phyloP scores from a whole-genome alignment of 192 early-diverging fungal species.

The Glomus cerebriforme region DNA sequence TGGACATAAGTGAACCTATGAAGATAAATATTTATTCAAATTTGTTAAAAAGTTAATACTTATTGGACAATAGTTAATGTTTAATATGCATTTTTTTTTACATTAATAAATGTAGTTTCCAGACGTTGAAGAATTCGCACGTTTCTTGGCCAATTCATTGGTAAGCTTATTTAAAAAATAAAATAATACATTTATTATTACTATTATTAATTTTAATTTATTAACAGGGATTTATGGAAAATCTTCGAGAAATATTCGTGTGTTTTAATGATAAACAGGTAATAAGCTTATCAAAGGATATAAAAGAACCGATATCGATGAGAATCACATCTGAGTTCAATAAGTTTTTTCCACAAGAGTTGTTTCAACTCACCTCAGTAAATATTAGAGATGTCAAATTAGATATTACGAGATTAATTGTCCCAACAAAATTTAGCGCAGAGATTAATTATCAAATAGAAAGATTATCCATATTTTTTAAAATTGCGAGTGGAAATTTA shows the following conservation, averaged over 20 bases:
- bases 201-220: no score
- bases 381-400: constrained; percentile 59
- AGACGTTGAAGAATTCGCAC: no score
- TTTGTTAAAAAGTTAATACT: no score
- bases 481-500: no score
- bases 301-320: constrained; percentile 64
- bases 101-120: no score
- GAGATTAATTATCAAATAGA: constrained; percentile 19
- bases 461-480: constrained; percentile 65
- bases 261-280: constrained; percentile 62
- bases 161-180: neutral
- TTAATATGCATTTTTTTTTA: no score
- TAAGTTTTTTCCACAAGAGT: constrained; percentile 62
- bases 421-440: constrained; percentile 13
- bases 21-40: no score
- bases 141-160: no score
- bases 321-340: constrained; percentile 48
- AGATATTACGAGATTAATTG: constrained; percentile 47
- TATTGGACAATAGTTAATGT: no score
- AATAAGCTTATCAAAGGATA: constrained; percentile 66
- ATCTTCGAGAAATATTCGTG: constrained; percentile 66
- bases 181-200: constrained; percentile 42
- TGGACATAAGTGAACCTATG: constrained; percentile 77
- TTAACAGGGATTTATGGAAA: constrained; percentile 77
- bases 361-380: constrained; percentile 70